A percentile compares a stretch with the other conserved stretches of the same genome.
These are phyloP conservation scores for Candolleomyces efflorescens DNA, from an alignment of 768 basidiomycete species.

Conservation along the genomic window DNA sequence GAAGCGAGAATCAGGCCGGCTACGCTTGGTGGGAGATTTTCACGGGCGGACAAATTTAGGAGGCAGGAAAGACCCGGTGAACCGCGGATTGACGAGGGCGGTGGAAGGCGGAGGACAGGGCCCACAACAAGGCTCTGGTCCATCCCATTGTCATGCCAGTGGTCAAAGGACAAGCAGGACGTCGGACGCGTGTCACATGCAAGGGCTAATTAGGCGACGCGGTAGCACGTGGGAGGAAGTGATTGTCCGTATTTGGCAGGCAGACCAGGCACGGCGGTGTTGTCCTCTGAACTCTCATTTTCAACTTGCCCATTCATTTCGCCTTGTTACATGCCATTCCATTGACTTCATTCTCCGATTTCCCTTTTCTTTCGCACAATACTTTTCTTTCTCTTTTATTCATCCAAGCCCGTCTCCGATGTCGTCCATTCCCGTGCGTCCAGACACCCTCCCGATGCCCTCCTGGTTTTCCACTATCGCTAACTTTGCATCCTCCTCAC, in stretches of 20 bases:
- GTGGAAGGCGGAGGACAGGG: too few relatives aligned
- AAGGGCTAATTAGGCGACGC: conserved; percentile 1
- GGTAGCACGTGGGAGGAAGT: not conserved
- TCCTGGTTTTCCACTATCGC: not conserved
- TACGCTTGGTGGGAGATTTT: too few relatives aligned
- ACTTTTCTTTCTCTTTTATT: conserved; percentile 2
- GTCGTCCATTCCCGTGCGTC: conserved; percentile 7
- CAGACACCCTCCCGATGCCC: not conserved
- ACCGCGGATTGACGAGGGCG: too few relatives aligned
- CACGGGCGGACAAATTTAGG: too few relatives aligned
- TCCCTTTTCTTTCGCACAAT: not conserved
- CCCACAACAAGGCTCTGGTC: too few relatives aligned
- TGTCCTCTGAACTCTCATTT: not conserved
- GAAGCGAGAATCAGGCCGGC: too few relatives aligned
- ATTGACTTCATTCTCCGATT: not conserved
- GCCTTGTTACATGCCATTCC: conserved; percentile 3
- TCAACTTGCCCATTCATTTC: not conserved
- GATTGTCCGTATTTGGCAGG: not conserved
- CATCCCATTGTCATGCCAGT: not conserved
- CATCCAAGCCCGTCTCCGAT: not conserved
- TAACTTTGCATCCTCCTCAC: not conserved
- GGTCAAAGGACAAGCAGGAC: not conserved
- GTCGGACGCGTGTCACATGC: not conserved
- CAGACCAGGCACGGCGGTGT: not conserved
- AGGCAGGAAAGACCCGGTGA: too few relatives aligned